Conservation (phyloP, 768 basidiomycete species). For the Trametes villosa region DNA sequence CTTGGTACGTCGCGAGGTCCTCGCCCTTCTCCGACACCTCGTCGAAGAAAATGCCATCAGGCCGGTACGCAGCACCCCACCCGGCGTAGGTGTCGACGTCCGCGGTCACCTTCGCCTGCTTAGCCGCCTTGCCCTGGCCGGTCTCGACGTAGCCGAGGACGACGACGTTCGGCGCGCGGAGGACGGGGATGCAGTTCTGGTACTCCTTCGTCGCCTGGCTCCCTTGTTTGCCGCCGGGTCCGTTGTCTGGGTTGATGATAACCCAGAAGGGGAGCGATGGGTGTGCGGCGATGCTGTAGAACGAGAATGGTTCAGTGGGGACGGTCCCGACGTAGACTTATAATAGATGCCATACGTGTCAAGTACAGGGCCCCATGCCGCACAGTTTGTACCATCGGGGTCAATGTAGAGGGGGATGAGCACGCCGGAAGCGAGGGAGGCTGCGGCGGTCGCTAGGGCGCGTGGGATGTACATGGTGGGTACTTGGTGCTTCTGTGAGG, state of each 20-base stretch:
- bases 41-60: conserved; percentile 44
- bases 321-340: neutral
- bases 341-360: neutral
- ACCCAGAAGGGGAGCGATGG: conserved; percentile 35
- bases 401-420: conserved; percentile 18
- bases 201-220: conserved; percentile 37
- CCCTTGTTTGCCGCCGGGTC: conserved; percentile 33
- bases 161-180: conserved; percentile 34
- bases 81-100: conserved; percentile 38
- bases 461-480: neutral
- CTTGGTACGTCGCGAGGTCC: conserved; percentile 31
- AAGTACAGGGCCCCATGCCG: conserved; percentile 10
- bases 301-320: too few species aligned
- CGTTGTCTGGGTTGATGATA: conserved; percentile 39
- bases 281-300: conserved; percentile 33
- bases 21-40: conserved; percentile 30
- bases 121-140: conserved; percentile 7
- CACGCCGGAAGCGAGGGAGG: conserved; percentile 14
- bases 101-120: conserved; percentile 22
- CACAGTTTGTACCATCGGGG: conserved; percentile 4
- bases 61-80: conserved; percentile 37
- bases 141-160: conserved; percentile 39
- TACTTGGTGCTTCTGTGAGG: too few species aligned
- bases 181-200: conserved; percentile 33
- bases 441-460: conserved; percentile 1